Percentiles rank a stretch among this genome's conserved stretches.
Evolutionary conservation across 2,329 filamentous ascomycete species (phyloP).

Genomic region (Sodiomyces alkalinus): DNA sequence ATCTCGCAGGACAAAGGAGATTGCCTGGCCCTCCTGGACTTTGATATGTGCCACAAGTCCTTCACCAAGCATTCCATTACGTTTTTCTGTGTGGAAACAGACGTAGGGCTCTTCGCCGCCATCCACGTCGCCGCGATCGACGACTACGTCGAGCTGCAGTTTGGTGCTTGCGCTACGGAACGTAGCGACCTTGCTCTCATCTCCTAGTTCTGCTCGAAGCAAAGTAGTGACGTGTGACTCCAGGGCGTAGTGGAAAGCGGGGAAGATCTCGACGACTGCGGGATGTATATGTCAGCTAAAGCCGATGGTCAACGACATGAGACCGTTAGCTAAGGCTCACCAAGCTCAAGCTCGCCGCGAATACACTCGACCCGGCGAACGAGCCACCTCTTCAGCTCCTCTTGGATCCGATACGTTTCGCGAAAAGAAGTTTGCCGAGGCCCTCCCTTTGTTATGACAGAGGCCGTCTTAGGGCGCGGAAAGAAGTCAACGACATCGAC

Average conservation of each 20-base stretch:
- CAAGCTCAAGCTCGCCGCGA: slow-evolving; percentile 47
- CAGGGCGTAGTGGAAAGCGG: slow-evolving; percentile 55
- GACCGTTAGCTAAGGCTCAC: slow-evolving; percentile 15
- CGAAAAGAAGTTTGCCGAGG: slow-evolving; percentile 35
- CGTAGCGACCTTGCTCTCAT: slow-evolving; percentile 42
- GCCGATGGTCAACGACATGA: neutral
- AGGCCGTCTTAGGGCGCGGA: slow-evolving; percentile 47
- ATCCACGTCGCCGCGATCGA: slow-evolving; percentile 41
- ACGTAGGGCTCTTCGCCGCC: slow-evolving; percentile 30
- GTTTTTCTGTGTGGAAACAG: slow-evolving; percentile 36
- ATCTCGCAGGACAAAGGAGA: slow-evolving; percentile 55
- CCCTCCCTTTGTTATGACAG: slow-evolving; percentile 28
- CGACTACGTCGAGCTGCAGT: slow-evolving; percentile 52
- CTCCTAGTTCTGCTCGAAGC: slow-evolving; percentile 23
- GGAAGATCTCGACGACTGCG: slow-evolving; percentile 56
- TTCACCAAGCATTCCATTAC: slow-evolving; percentile 38
- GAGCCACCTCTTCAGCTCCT: slow-evolving; percentile 55
- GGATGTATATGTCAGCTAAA: accelerated
- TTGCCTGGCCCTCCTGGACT: slow-evolving; percentile 48
- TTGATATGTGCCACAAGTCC: slow-evolving; percentile 46
- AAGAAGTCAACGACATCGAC: slow-evolving; percentile 64
- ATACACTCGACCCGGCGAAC: slow-evolving; percentile 60
- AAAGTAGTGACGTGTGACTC: slow-evolving; percentile 46
- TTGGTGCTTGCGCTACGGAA: slow-evolving; percentile 45
- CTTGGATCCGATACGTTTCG: slow-evolving; percentile 36